Evolutionary conservation across 495 filamentous ascomycete species (phyloP).

Genomic region (Copromyces sp.): DNA sequence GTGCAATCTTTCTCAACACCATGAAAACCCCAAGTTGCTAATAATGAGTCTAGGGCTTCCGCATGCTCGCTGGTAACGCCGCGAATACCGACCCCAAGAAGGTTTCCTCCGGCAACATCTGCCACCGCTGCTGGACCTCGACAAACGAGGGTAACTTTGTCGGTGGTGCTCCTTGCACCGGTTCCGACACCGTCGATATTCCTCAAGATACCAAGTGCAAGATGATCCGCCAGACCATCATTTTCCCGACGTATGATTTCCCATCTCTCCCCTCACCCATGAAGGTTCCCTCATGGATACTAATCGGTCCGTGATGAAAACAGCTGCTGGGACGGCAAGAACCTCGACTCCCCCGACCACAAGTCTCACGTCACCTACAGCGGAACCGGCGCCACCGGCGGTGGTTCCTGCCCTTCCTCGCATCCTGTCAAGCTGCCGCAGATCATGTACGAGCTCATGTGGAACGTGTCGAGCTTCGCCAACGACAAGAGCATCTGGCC

Average conservation of each 20-base stretch:
- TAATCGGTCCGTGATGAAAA: no score
- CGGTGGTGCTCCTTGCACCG: constrained; percentile 37
- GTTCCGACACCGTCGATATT: constrained; percentile 46
- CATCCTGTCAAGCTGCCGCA: constrained; percentile 57
- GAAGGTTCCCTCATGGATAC: no score
- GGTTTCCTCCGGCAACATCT: constrained; percentile 43
- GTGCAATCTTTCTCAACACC: constrained; percentile 15
- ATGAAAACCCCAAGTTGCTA: neutral
- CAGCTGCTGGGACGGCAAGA: constrained; percentile 44
- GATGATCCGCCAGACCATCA: constrained; percentile 49
- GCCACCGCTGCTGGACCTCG: constrained; percentile 45
- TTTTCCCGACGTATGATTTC: constrained; percentile 44
- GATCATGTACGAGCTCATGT: constrained; percentile 64
- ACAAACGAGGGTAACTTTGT: constrained; percentile 35
- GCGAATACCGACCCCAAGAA: constrained; percentile 38
- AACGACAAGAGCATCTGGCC: constrained; percentile 43
- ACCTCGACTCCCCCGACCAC: constrained; percentile 52
- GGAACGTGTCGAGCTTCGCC: constrained; percentile 45
- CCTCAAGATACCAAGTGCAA: constrained; percentile 40
- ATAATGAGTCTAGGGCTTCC: constrained; percentile 41
- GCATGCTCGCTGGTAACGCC: constrained; percentile 40
- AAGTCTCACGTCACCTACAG: constrained; percentile 55
- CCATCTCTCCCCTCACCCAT: neutral
- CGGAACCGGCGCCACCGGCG: constrained; percentile 37
- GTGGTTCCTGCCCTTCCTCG: constrained; percentile 45